Base-by-base conservation (phyloP, 2,329 filamentous ascomycete species). In the Fusarium xylarioides region DNA sequence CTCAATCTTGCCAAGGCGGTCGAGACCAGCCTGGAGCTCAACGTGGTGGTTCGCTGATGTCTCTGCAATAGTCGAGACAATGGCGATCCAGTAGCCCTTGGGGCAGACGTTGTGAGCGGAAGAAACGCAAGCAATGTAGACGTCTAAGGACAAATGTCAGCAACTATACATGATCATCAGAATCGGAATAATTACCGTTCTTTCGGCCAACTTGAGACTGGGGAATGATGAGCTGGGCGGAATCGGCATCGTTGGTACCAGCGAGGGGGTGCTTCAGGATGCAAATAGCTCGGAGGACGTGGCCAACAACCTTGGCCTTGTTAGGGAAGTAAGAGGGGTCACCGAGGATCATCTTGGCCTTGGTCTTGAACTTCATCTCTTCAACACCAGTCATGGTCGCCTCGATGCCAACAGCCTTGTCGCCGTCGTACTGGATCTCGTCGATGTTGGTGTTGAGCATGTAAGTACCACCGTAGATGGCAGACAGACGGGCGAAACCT, bases 31-130 rank as follows among this genome's bases (percentile, higher is more conserved):
- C 84, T 96, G 91, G 47, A 99, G 91, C 86, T 99, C 96, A 65
- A 98, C 87, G 84, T 99, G 96, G 85, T 97, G 95, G 89, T 99
- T 98, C 74, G 93, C 91, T 70, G 91, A 86, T 49, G 91, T 92
- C 87, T 99, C 97, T 73, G 96, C 94, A 80, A 99, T 98, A 68
- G 96, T 99, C 53, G 95, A 97, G 74, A 99, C 95, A 70, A 98
- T 99, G 78, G 96, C 96, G 78, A 99, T 94, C 88, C 97, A 99
- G 90, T 98, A 98, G 70, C 95, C 95, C 89, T 97, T 97, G 79
- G 97, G 96, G 86, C 95, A 98, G 78, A 99, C 97, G 79, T 97
- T 98, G 87, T 99, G 97, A 42, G 95, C 94, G 43, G 94, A 94
- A 2, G 95, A 98, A 67, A 99, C 95, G 82, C 96, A 93, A 64